These are phyloP conservation scores for Thelonectria blattea DNA, from an alignment of 2,329 filamentous ascomycete species.

Conservation along the genomic window DNA sequence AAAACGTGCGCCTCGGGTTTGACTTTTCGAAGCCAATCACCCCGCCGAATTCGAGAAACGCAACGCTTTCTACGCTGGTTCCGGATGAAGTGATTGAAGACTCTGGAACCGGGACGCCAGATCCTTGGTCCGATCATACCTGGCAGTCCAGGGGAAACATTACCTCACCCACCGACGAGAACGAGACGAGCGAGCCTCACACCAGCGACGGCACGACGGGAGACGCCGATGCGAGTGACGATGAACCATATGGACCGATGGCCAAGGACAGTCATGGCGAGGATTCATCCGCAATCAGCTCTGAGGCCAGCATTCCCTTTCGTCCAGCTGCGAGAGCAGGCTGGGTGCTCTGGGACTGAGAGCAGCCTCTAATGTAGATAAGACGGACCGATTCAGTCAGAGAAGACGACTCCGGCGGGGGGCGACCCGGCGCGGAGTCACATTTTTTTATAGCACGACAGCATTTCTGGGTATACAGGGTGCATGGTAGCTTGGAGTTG, in stretches of 20 bases:
- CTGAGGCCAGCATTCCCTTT: constrained; percentile 7
- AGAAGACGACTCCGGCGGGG: too few relatives aligned
- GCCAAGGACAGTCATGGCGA: constrained; percentile 15
- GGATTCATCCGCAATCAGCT: constrained; percentile 1
- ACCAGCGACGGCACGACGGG: constrained; percentile 42
- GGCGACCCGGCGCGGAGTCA: background rate
- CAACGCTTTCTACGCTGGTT: background rate
- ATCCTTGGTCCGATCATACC: constrained; percentile 17
- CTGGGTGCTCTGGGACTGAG: constrained; percentile 34
- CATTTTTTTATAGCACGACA: background rate
- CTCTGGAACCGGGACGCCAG: constrained; percentile 18
- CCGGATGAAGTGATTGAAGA: constrained; percentile 14
- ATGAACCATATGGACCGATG: constrained; percentile 37
- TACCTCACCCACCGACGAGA: constrained; percentile 38
- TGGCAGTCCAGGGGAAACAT: constrained; percentile 20
- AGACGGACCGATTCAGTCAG: background rate
- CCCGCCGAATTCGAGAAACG: constrained; percentile 21
- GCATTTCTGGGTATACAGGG: background rate
- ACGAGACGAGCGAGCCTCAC: constrained; percentile 43
- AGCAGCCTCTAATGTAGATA: background rate
- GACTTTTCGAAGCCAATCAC: constrained; percentile 48
- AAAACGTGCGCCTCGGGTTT: constrained; percentile 35
- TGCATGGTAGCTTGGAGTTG: constrained; percentile 15
- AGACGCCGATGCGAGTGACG: constrained; percentile 44
- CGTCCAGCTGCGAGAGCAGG: constrained; percentile 27